Evolutionary conservation across 2,329 filamentous ascomycete species (phyloP), one percentile per base, ranked within the genome.

Genomic region (Fonsecaea monophora): DNA sequence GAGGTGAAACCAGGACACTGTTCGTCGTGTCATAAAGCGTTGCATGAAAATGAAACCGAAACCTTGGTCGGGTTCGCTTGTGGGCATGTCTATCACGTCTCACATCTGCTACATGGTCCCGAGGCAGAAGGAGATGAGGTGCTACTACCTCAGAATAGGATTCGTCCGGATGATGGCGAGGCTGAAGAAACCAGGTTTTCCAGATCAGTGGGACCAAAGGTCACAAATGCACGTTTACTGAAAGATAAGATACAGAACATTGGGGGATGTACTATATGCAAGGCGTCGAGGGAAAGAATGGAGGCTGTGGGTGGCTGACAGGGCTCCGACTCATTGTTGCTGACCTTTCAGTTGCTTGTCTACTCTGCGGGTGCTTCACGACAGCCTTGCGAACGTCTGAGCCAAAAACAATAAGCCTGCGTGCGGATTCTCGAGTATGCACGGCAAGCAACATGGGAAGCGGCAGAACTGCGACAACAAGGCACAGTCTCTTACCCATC

Each of bases 151-250:
- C 73, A 54, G n/a, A 60, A 34, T 62, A 57, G 40, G 13, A 45
- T 53, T 15, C 55, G 45, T 7, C 62, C 68, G n/a, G 67, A 65
- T n/a, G 66, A 70, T 15, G 54, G 74, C 71, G 53, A 77, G n/a
- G 54, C 64, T 8, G 67, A 69, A 3, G 70, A 68, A 32, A 61
- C 60, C 50, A 64, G 71, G 71, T 53, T 80, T 79, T 60, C 77
- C 10, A 68, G 80, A 42, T 92, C 90, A 61, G 88, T 98, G 6
- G 91, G 92, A 0, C 87, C 90, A 35, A 97, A 97, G 79, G 92
- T 97, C 34, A 95, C 91, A 70, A 92, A 92, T 75, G 93, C 94
- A 45, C 86, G 92, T 70, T 77, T 97, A 62, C 79, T 97, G 67
- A 69, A 67, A 65, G 68, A 68, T 25, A 73, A 73, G 54, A 71